These are phyloP conservation scores for Trichaptum fuscoviolaceum DNA, from an alignment of 768 basidiomycete species.

Conservation along the genomic window DNA sequence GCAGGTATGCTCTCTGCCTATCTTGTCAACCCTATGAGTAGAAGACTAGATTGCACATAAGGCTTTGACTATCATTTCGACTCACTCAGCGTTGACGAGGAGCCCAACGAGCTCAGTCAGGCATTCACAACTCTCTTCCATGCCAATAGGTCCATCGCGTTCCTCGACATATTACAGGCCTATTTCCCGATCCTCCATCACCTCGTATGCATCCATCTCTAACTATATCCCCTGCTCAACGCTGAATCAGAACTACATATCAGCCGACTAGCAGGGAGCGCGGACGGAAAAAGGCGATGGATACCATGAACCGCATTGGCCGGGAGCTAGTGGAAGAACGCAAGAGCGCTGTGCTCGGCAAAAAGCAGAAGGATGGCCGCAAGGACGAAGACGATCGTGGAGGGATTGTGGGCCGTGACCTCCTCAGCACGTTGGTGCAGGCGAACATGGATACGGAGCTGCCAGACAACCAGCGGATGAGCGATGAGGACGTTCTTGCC, in stretches of 20 bases:
- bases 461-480: slow-evolving; percentile 47
- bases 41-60: slow-evolving; percentile 13
- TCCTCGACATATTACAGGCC: slow-evolving; percentile 27
- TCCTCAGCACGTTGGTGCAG: slow-evolving; percentile 54
- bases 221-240: slow-evolving; percentile 2
- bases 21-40: not conserved
- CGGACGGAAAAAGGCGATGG: slow-evolving; percentile 6
- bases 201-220: slow-evolving; percentile 37
- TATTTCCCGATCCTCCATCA: slow-evolving; percentile 36
- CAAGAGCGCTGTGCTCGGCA: slow-evolving; percentile 26
- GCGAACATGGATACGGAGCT: slow-evolving; percentile 63
- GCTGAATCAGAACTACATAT: slow-evolving; percentile 32
- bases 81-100: slow-evolving; percentile 21
- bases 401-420: slow-evolving; percentile 39
- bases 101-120: slow-evolving; percentile 25
- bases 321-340: slow-evolving; percentile 24
- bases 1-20: slow-evolving; percentile 13
- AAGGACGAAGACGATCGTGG: slow-evolving; percentile 24
- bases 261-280: slow-evolving; percentile 12
- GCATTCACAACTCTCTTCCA: slow-evolving; percentile 30
- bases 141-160: slow-evolving; percentile 6
- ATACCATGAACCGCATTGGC: slow-evolving; percentile 23
- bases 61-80: slow-evolving; percentile 36
- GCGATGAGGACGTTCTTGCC: slow-evolving; percentile 56
- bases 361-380: slow-evolving; percentile 27